A percentile compares a stretch with the other conserved stretches of the same genome.
Conservation (phyloP, 768 basidiomycete genomes). For the Cantharellus cinnabarinus region DNA sequence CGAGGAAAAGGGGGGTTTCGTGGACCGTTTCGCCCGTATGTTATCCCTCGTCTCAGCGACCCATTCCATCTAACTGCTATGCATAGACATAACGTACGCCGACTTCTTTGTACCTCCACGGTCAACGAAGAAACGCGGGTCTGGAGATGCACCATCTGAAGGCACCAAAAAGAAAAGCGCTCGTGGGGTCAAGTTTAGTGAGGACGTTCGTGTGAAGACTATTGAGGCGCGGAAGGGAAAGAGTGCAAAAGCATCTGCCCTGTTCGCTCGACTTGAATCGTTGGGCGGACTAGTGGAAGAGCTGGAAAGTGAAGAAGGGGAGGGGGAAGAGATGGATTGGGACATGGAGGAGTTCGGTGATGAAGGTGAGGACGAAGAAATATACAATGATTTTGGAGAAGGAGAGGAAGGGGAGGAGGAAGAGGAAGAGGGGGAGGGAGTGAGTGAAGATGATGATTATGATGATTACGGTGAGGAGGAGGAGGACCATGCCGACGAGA, state of each 20-base stretch:
- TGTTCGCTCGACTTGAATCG: neutral
- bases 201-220: conserved; percentile 61
- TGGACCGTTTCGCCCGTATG: conserved; percentile 1
- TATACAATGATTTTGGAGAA: conserved; percentile 7
- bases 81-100: conserved; percentile 39
- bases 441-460: conserved; percentile 7
- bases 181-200: conserved; percentile 49
- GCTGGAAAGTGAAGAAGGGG: conserved; percentile 8
- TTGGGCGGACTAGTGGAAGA: neutral
- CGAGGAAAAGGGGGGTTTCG: conserved; percentile 16
- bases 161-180: neutral
- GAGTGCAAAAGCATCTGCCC: neutral
- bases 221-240: conserved; percentile 54
- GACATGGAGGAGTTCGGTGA: conserved; percentile 10
- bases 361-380: conserved; percentile 12
- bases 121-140: neutral
- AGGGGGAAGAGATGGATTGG: conserved; percentile 15
- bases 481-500: conserved; percentile 15
- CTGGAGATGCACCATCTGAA: neutral
- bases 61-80: neutral
- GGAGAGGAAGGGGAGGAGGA: conserved; percentile 14
- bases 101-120: conserved; percentile 58
- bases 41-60: conserved; percentile 1
- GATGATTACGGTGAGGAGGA: conserved; percentile 13
- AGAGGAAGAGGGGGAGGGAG: conserved; percentile 17